Evolutionary conservation across 2,329 filamentous ascomycete genomes (phyloP), one percentile per base, ranked within the genome.

Genomic region (Cladosporium sp.): DNA sequence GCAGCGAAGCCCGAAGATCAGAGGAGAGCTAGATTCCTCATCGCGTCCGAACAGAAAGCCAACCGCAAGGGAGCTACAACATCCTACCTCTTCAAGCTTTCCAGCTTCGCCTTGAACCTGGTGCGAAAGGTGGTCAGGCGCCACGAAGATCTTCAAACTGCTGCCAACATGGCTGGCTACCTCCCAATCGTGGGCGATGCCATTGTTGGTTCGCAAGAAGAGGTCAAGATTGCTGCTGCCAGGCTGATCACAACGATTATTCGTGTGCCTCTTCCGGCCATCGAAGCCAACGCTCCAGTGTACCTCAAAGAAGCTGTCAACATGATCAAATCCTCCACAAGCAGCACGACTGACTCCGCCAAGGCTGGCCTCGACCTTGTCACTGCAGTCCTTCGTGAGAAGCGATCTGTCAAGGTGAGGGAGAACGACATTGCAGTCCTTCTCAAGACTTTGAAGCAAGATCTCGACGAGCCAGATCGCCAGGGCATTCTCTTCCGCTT

Each of bases 401-500:
- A 92, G 59, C 87, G 87, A 67, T 89, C 89, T 69, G 87, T 95
- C 5, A 81, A 85, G 21, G 83, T 98, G 73, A 93, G 91, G 76
- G 91, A 97, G 70, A 88, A 87, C 3, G 90, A 93, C 52, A 81
- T 98, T 23, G 92, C 95, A 53, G 89, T 92, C 76, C 81, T 99
- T 2, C 86, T 98, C 4, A 87, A 88, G 68, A 91, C 91, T 66
- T 82, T 98, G 61, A 91, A 93, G 71, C 89, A 93, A 31, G 94
- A 98, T 73, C 85, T 99, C 57, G 96, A 96, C 33, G 92, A 98
- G 75, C 93, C 94, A 4, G 89, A 97, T 69, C 89, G 93, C 67
- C 92, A 97, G 69, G 93, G 96, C 71, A 88, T 97, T 50, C 95
- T 92, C 0, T 99, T 99, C 81, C 96, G 92, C 74, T 98, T 99